phyloP scores from a whole-genome alignment of 2,329 filamentous ascomycete species.

The Raffaelea deltoideospora region DNA sequence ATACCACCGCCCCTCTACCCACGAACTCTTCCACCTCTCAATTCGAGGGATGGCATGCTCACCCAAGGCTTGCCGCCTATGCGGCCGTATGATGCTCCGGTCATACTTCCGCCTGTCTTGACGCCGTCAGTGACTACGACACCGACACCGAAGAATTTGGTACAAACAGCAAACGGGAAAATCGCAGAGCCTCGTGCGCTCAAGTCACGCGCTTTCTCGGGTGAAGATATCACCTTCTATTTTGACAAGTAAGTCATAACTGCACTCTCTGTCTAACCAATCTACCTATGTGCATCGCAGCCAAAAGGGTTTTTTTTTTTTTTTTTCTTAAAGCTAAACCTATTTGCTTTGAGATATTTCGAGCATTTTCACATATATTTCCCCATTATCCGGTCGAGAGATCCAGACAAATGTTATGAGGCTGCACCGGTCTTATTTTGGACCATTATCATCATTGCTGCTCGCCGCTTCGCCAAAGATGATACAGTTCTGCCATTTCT shows the following conservation, averaged over 20 bases:
- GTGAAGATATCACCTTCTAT: slow-evolving; percentile 39
- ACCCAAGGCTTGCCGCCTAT: slow-evolving; percentile 7
- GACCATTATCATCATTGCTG: slow-evolving; percentile 35
- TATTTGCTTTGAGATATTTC: slow-evolving; percentile 37
- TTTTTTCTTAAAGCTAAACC: no score
- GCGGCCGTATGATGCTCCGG: slow-evolving; percentile 8
- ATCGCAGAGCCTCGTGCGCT: slow-evolving; percentile 25
- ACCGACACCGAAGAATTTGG: slow-evolving; percentile 8
- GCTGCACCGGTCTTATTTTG: slow-evolving; percentile 35
- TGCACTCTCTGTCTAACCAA: no score
- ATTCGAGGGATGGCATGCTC: slow-evolving; percentile 8
- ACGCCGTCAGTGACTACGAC: slow-evolving; percentile 9
- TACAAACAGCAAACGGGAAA: slow-evolving; percentile 1
- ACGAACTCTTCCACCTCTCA: slow-evolving; percentile 9
- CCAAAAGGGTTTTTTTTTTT: no score
- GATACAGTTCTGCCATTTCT: slow-evolving; percentile 26
- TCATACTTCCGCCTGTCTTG: slow-evolving; percentile 8
- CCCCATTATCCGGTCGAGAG: slow-evolving; percentile 31
- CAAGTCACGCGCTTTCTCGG: slow-evolving; percentile 30
- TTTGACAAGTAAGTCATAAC: slow-evolving; percentile 33
- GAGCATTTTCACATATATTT: slow-evolving; percentile 36
- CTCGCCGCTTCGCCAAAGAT: slow-evolving; percentile 31
- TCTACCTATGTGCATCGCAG: no score
- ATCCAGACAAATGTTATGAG: slow-evolving; percentile 35
- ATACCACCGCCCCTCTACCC: slow-evolving; percentile 7